phyloP scores from a whole-genome alignment of 306 rosid species.

The Acmispon strigosus region DNA sequence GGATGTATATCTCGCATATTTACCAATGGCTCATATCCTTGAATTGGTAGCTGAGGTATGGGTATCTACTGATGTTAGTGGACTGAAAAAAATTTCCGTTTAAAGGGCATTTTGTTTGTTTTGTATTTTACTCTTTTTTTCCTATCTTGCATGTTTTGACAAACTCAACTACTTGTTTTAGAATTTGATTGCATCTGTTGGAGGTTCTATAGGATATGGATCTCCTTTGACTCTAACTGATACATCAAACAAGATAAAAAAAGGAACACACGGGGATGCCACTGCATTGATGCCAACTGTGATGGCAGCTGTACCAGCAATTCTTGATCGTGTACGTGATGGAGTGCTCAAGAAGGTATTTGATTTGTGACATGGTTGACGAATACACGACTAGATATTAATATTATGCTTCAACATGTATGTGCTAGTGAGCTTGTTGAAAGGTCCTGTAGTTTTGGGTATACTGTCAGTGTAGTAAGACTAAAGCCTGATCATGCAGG shows the following conservation, averaged over 20 bases:
- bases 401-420: neutral
- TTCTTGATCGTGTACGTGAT: constrained; percentile 94
- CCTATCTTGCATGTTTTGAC: constrained; percentile 22
- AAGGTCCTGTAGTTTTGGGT: neutral
- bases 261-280: constrained; percentile 86
- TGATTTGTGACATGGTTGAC: constrained; percentile 22
- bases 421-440: neutral
- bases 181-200: constrained; percentile 77
- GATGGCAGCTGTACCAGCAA: constrained; percentile 94
- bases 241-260: constrained; percentile 89
- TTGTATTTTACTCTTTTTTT: neutral
- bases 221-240: constrained; percentile 90
- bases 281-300: constrained; percentile 69
- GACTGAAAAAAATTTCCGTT: constrained; percentile 15
- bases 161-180: constrained; percentile 29
- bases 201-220: constrained; percentile 92
- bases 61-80: constrained; percentile 12
- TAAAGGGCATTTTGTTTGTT: neutral
- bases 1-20: constrained; percentile 82
- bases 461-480: neutral
- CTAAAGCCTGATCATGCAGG: constrained; percentile 44
- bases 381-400: neutral
- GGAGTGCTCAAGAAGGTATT: constrained; percentile 89
- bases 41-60: constrained; percentile 94
- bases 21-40: constrained; percentile 98